A percentile compares a stretch with the other conserved stretches of the same genome.
These are phyloP conservation scores for Hymenoscyphus linearis DNA, from an alignment of 2,329 filamentous ascomycete genomes.

Conservation along the genomic window DNA sequence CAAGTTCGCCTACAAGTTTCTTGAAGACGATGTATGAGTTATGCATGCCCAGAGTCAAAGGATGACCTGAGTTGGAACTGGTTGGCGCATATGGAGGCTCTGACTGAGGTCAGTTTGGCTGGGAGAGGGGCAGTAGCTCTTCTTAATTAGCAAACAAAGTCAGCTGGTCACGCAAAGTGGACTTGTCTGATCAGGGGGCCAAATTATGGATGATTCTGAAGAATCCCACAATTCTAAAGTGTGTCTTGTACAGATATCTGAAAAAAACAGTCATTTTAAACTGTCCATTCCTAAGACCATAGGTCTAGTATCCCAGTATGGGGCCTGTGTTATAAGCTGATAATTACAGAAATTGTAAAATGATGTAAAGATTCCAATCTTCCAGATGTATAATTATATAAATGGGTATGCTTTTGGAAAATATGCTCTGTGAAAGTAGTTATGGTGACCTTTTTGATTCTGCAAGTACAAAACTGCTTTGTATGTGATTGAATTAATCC, in stretches of 20 bases:
- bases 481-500: too few species aligned
- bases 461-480: too few species aligned
- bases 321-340: too few species aligned
- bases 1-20: conserved; percentile 96
- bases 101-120: conserved; percentile 62
- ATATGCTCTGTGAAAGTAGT: too few species aligned
- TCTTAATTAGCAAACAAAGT: conserved; percentile 28
- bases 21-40: conserved; percentile 82
- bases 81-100: conserved; percentile 52
- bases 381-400: too few species aligned
- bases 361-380: too few species aligned
- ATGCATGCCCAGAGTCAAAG: conserved; percentile 52
- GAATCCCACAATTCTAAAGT: background rate
- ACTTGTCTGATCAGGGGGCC: background rate
- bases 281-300: too few species aligned
- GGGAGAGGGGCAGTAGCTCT: conserved; percentile 21
- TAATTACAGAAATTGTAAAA: too few species aligned
- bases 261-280: background rate
- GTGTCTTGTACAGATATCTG: background rate
- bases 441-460: too few species aligned
- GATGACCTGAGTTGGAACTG: conserved; percentile 66
- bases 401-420: too few species aligned
- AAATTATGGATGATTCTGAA: background rate
- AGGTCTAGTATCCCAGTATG: too few species aligned
- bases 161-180: conserved; percentile 19